Evolutionary conservation across 2,329 filamentous ascomycete genomes (phyloP).

Genomic region (Botrytis galanthina): DNA sequence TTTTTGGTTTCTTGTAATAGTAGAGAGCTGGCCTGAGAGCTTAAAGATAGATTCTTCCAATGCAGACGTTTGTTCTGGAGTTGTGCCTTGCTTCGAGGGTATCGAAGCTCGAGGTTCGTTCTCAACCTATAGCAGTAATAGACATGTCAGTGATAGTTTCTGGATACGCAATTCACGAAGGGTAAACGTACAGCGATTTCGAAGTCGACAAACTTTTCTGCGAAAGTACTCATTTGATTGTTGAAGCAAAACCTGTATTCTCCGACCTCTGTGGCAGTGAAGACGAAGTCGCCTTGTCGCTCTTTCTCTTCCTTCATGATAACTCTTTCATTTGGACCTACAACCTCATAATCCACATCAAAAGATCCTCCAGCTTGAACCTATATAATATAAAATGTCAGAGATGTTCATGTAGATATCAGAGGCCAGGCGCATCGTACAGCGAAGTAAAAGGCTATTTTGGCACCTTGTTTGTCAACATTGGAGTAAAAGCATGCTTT

Average conservation of each 20-base stretch:
- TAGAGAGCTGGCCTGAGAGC: constrained; percentile 87
- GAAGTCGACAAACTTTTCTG: constrained; percentile 97
- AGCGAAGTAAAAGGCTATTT: constrained; percentile 98
- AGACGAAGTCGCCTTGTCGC: constrained; percentile 96
- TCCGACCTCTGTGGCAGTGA: constrained; percentile 81
- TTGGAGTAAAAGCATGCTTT: constrained; percentile 91
- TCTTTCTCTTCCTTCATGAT: constrained; percentile 87
- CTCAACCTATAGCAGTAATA: constrained; percentile 64
- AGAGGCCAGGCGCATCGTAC: constrained; percentile 52
- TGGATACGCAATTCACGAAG: background rate
- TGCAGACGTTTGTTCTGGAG: constrained; percentile 81
- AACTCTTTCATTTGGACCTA: constrained; percentile 74
- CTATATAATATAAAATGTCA: constrained; percentile 45
- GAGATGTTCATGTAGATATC: background rate
- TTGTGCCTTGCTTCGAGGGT: constrained; percentile 83
- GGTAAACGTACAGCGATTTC: constrained; percentile 76
- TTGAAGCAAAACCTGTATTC: constrained; percentile 98
- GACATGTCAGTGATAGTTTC: constrained; percentile 4
- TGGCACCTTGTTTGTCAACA: constrained; percentile 74
- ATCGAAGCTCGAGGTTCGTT: constrained; percentile 80
- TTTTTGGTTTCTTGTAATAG: constrained; percentile 95
- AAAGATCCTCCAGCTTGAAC: constrained; percentile 98
- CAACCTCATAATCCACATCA: constrained; percentile 90
- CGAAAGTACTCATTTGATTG: constrained; percentile 97
- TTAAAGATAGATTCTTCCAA: constrained; percentile 92